Evolutionary conservation across 768 basidiomycete species (phyloP).

Genomic region (Cystoderma amianthinum): DNA sequence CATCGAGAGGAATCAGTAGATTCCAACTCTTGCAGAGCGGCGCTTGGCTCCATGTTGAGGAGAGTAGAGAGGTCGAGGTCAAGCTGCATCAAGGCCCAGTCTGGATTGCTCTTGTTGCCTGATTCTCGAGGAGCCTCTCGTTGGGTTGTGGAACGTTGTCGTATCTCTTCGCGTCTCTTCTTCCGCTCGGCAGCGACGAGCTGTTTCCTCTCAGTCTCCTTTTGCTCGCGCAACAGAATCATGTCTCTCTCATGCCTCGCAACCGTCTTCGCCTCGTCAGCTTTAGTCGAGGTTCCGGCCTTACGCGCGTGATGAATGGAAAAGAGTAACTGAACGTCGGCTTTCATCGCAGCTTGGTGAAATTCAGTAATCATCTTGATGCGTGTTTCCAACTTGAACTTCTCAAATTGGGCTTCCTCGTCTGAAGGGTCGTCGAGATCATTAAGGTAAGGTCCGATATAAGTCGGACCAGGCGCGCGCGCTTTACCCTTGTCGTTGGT

Average conservation of each 20-base stretch:
- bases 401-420: slow-evolving; percentile 31
- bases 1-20: neutral
- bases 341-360: slow-evolving; percentile 36
- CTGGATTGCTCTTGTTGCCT: neutral
- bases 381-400: slow-evolving; percentile 38
- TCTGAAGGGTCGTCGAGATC: slow-evolving; percentile 22
- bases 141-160: slow-evolving; percentile 9
- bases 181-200: slow-evolving; percentile 31
- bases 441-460: slow-evolving; percentile 26
- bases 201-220: slow-evolving; percentile 42
- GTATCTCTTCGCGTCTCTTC: slow-evolving; percentile 24
- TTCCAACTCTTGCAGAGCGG: neutral
- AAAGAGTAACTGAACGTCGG: slow-evolving; percentile 33
- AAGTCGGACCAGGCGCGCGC: slow-evolving; percentile 18
- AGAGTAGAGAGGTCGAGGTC: neutral
- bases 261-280: slow-evolving; percentile 22
- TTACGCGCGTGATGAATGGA: slow-evolving; percentile 27
- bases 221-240: slow-evolving; percentile 31
- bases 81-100: neutral
- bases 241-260: slow-evolving; percentile 31
- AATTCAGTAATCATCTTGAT: slow-evolving; percentile 43
- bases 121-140: neutral
- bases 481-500: slow-evolving; percentile 6
- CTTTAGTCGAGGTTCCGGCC: slow-evolving; percentile 21
- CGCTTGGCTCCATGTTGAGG: neutral